Base-by-base conservation (phyloP, 148 eudicot genomes). In the Heliosperma pusillum region DNA sequence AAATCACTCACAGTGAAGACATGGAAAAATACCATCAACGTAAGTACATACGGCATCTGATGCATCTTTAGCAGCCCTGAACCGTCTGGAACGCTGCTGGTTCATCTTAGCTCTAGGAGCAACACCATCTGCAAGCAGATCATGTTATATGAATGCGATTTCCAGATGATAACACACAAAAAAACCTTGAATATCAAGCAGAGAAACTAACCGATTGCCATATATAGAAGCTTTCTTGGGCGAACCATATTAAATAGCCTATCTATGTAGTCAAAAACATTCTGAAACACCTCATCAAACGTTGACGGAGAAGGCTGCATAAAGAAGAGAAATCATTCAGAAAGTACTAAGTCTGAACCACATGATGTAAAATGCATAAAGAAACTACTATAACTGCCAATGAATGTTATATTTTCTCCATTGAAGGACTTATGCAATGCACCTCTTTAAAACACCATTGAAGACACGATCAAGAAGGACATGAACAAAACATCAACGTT, bases 21-120 rank as follows among this genome's bases (percentile, higher is more conserved):
- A n/a, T n/a, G n/a, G n/a, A 60, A 36, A 29, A 56, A 33, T 24
- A 61, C 62, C 16, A 61, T 10, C 29, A 76, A 66, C 29, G 52
- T 72, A 58, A 76, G 27, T 68, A 83, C 91, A 81, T 77, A 95
- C 99, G 33, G 94, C 89, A 80, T 95, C 99, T 44, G 97, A 90
- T 71, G 99, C 97, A 83, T 92, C 97, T 86, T 95, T 95, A 70
- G 99, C 97, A 68, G 99, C 93, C 80, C 97, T 86, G 78, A 95
- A 95, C 53, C 99, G 97, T 82, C 99, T 88, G 42, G 99, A 95
- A 13, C 99, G 88, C 79, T 95, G 99, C 83, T 95, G 99, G 82
- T 95, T 95, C 99, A 95, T 95, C 87, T 95, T 95, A 29, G 97
- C 99, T 81, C 99, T 92, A 27, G 99, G 99, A 65, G 99, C 99